Evolutionary conservation across 2,329 filamentous ascomycete species (phyloP).

Genomic region (Hypoxylon sp.): DNA sequence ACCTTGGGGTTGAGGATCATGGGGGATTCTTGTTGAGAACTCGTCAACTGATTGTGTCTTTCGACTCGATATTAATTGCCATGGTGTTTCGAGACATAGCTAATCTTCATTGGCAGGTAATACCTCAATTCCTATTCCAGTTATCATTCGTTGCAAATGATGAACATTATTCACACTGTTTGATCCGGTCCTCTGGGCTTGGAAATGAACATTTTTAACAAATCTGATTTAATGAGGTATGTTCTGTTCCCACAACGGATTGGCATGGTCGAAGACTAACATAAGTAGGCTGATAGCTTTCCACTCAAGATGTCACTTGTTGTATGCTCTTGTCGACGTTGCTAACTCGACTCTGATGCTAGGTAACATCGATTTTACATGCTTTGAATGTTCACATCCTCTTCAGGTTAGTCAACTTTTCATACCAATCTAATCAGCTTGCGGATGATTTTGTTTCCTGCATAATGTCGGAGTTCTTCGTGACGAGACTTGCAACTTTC

Average conservation of each 20-base stretch:
- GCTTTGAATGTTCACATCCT: not conserved
- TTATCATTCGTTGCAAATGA: constrained; percentile 39
- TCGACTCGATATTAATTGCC: constrained; percentile 21
- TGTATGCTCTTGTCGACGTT: constrained; percentile 10
- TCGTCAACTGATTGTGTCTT: constrained; percentile 68
- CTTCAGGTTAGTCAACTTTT: constrained; percentile 19
- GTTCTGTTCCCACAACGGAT: constrained; percentile 4
- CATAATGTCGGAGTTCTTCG: constrained; percentile 62
- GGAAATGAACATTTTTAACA: constrained; percentile 49
- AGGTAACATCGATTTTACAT: constrained; percentile 31
- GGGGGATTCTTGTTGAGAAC: constrained; percentile 69
- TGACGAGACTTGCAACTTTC: constrained; percentile 61
- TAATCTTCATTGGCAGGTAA: constrained; percentile 43
- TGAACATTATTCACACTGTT: constrained; percentile 53
- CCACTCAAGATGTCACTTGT: constrained; percentile 1
- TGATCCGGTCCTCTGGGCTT: constrained; percentile 47
- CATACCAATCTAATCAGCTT: constrained; percentile 49
- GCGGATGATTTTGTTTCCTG: constrained; percentile 57
- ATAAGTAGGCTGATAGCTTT: constrained; percentile 43
- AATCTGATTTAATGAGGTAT: constrained; percentile 53
- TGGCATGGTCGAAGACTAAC: constrained; percentile 31
- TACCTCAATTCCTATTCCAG: constrained; percentile 11
- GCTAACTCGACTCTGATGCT: constrained; percentile 24
- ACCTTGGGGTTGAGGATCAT: constrained; percentile 61
- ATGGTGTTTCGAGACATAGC: constrained; percentile 40